Evolutionary conservation across 257 asterid species (phyloP).

Genomic region (Solanum etuberosum): DNA sequence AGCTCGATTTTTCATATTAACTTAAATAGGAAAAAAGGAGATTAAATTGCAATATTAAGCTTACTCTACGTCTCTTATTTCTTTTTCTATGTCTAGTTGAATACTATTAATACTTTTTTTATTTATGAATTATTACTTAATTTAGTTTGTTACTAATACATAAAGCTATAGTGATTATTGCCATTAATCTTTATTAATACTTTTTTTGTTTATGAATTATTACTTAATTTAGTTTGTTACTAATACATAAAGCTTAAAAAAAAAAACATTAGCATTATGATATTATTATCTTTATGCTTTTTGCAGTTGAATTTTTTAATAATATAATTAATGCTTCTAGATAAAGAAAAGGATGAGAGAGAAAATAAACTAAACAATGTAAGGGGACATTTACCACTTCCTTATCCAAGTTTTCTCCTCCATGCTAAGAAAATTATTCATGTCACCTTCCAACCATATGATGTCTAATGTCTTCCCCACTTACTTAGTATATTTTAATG

Average conservation of each 20-base stretch:
- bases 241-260: not conserved
- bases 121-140: not conserved
- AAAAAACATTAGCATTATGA: not conserved
- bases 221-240: not conserved
- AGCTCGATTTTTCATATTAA: not conserved
- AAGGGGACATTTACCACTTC: not conserved
- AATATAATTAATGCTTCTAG: not conserved
- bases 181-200: not conserved
- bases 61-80: not conserved
- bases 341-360: not conserved
- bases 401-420: conserved; percentile 2
- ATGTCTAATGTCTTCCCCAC: not conserved
- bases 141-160: not conserved
- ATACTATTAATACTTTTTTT: not conserved
- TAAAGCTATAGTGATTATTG: not conserved
- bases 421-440: not conserved
- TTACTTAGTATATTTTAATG: not conserved
- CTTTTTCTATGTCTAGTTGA: not conserved
- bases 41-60: not conserved
- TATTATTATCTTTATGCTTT: not conserved
- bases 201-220: not conserved
- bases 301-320: not conserved
- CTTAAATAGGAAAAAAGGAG: not conserved
- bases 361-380: not conserved
- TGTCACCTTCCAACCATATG: not conserved